Conservation (phyloP, 1,284 basidiomycete species). For the Cronartium ribicola region DNA sequence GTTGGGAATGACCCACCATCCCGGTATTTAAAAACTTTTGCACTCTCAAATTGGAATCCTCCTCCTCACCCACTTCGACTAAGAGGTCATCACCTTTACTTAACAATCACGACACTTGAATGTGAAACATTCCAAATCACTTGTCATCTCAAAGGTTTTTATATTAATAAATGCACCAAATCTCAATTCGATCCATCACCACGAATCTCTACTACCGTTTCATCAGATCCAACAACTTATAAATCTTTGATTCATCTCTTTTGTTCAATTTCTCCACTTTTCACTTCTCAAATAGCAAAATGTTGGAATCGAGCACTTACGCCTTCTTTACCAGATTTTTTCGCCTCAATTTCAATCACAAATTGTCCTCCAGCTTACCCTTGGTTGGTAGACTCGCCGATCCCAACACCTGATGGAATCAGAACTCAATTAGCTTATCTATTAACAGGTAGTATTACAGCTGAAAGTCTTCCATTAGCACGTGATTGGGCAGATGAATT, state of each 20-base stretch:
- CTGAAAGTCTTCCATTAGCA: slow-evolving; percentile 57
- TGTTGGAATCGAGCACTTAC: slow-evolving; percentile 38
- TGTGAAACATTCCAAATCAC: slow-evolving; percentile 58
- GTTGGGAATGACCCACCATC: slow-evolving; percentile 48
- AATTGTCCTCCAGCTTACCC: slow-evolving; percentile 58
- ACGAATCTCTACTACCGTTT: neutral
- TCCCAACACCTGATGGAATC: slow-evolving; percentile 56
- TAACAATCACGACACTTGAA: slow-evolving; percentile 58
- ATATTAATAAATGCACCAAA: slow-evolving; percentile 53
- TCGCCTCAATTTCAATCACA: slow-evolving; percentile 55
- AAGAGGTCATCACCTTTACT: slow-evolving; percentile 58
- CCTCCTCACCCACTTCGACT: slow-evolving; percentile 58
- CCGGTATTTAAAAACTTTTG: slow-evolving; percentile 55
- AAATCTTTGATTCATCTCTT: slow-evolving; percentile 27
- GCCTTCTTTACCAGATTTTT: slow-evolving; percentile 48
- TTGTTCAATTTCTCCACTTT: slow-evolving; percentile 30
- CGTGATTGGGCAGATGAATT: slow-evolving; percentile 63
- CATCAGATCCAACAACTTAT: slow-evolving; percentile 3
- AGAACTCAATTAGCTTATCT: slow-evolving; percentile 59
- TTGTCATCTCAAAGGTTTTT: slow-evolving; percentile 58
- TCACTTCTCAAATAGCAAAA: slow-evolving; percentile 22
- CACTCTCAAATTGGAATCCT: slow-evolving; percentile 60
- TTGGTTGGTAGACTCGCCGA: slow-evolving; percentile 54
- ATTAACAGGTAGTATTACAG: slow-evolving; percentile 56
- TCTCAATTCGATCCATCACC: slow-evolving; percentile 41